These are phyloP conservation scores for Cyclotella atomus DNA, from an alignment of 108 stramenopile genomes.

Conservation along the genomic window DNA sequence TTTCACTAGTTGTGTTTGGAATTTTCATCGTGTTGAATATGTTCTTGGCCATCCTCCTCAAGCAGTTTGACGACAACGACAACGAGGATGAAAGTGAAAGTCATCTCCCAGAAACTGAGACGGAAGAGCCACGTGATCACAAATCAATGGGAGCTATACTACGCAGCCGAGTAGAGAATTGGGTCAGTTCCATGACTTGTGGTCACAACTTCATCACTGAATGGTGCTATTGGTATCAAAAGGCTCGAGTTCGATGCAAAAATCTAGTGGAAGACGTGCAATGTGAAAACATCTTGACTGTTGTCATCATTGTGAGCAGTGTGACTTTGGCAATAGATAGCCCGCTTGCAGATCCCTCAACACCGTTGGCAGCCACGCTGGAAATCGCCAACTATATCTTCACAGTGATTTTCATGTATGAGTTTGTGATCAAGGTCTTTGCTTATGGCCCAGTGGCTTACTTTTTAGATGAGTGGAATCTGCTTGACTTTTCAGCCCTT, in stretches of 20 bases:
- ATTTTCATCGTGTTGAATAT: conserved; percentile 63
- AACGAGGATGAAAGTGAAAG: neutral
- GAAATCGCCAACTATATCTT: conserved; percentile 44
- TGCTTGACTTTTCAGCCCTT: conserved; percentile 66
- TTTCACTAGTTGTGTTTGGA: conserved; percentile 56
- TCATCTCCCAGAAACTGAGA: neutral
- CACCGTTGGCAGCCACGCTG: conserved; percentile 15
- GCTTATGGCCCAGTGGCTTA: conserved; percentile 60
- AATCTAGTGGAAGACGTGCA: conserved; percentile 8
- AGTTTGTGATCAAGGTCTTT: conserved; percentile 68
- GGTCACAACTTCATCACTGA: neutral
- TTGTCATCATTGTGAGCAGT: conserved; percentile 44
- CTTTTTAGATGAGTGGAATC: conserved; percentile 65
- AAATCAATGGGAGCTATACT: neutral
- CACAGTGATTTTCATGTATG: conserved; percentile 56
- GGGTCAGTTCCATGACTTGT: neutral
- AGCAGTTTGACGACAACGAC: conserved; percentile 54
- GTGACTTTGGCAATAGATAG: conserved; percentile 46
- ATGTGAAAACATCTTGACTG: conserved; percentile 38
- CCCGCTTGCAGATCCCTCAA: conserved; percentile 46
- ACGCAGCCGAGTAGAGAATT: neutral
- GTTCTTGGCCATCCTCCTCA: conserved; percentile 69
- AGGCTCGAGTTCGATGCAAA: neutral
- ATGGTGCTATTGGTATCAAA: neutral
- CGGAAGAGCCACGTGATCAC: neutral